These are phyloP conservation scores for Paspalum vaginatum DNA, from an alignment of 176 grass and related monocot species.

Conservation along the genomic window DNA sequence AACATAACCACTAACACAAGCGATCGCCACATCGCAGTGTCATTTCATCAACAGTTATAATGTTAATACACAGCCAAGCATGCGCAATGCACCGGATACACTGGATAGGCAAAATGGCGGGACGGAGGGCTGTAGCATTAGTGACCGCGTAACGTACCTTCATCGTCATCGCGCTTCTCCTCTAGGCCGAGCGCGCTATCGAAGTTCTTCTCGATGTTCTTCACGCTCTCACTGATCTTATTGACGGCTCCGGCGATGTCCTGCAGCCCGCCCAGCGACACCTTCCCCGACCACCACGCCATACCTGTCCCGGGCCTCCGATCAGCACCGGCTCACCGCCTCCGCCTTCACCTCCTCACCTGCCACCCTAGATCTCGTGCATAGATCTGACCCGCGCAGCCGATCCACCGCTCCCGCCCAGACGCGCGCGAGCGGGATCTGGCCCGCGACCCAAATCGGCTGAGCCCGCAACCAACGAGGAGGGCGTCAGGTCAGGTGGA, in stretches of 20 bases:
- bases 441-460: neutral
- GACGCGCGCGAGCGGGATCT: constrained; percentile 41
- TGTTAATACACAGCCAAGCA: neutral
- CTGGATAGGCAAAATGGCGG: neutral
- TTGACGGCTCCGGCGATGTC: constrained; percentile 97
- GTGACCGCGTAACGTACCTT: constrained; percentile 49
- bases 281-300: constrained; percentile 94
- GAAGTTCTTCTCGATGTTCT: constrained; percentile 99
- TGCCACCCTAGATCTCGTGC: constrained; percentile 48
- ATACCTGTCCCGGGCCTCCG: constrained; percentile 36
- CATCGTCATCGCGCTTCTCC: constrained; percentile 73
- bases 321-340: constrained; percentile 22
- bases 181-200: constrained; percentile 93
- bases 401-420: constrained; percentile 8
- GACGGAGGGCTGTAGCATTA: neutral
- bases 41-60: neutral
- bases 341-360: constrained; percentile 22
- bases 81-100: constrained; percentile 10
- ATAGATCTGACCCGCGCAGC: constrained; percentile 55
- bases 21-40: neutral
- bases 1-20: neutral
- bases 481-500: neutral
- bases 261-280: constrained; percentile 85
- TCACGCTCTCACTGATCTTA: constrained; percentile 98
- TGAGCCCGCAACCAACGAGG: neutral